These are phyloP conservation scores for Saccharomycopsis fermentans DNA, from an alignment of 805 yeast genomes.

Conservation along the genomic window DNA sequence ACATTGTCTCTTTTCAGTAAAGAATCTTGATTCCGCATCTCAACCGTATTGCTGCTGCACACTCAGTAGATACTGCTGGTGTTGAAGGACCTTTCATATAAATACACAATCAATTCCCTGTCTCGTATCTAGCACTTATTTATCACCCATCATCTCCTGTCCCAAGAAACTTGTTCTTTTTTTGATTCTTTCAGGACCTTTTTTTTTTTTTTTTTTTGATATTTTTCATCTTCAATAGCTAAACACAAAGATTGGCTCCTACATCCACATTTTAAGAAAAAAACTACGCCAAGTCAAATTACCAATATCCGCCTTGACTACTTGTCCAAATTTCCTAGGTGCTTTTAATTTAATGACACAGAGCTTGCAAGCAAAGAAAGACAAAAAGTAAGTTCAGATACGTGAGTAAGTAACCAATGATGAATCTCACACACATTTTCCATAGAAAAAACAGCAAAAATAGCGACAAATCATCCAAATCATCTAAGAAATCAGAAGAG, in stretches of 20 bases:
- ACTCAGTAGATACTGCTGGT: neutral
- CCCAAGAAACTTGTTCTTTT: neutral
- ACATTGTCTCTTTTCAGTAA: neutral
- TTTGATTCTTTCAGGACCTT: neutral
- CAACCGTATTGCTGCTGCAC: neutral
- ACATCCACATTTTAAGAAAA: no score
- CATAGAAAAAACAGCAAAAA: neutral
- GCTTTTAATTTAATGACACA: no score
- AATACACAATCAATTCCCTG: neutral
- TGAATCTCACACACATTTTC: neutral
- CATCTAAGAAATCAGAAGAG: neutral
- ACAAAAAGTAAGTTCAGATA: no score
- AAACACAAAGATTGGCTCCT: no score
- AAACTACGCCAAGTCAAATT: no score
- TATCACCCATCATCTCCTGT: no score
- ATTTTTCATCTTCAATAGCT: no score
- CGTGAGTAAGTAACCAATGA: neutral
- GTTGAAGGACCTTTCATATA: neutral
- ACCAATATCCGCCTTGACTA: no score
- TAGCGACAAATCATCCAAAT: neutral
- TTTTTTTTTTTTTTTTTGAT: no score
- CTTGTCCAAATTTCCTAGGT: no score
- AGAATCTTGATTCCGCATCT: slow-evolving; percentile 2
- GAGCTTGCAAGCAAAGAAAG: no score
- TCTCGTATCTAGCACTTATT: neutral